Conservation (phyloP, 257 asterid genomes). For the Rubia yunnanensis region DNA sequence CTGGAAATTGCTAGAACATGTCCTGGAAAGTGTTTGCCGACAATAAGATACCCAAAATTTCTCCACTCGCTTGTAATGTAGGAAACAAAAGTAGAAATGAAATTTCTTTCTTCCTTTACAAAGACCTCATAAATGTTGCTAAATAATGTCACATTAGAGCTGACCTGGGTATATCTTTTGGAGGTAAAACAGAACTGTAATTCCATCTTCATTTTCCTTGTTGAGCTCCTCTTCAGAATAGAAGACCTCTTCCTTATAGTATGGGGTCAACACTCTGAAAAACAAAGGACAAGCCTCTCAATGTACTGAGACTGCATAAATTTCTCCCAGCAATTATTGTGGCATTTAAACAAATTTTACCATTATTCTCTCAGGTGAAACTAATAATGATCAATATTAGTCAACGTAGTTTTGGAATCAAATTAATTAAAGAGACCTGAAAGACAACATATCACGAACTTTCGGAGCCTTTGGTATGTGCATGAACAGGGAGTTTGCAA, state of each 20-base stretch:
- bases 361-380: slow-evolving; percentile 8
- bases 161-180: slow-evolving; percentile 93
- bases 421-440: slow-evolving; percentile 55
- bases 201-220: slow-evolving; percentile 92
- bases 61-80: slow-evolving; percentile 69
- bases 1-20: too few species aligned
- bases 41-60: slow-evolving; percentile 60
- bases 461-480: slow-evolving; percentile 90
- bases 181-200: slow-evolving; percentile 78
- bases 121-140: neutral
- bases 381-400: slow-evolving; percentile 14
- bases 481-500: slow-evolving; percentile 94
- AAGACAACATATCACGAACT: slow-evolving; percentile 95
- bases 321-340: too few species aligned
- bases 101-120: neutral
- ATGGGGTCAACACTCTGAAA: slow-evolving; percentile 89
- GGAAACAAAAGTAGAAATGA: slow-evolving; percentile 7
- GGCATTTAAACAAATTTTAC: neutral
- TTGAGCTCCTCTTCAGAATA: slow-evolving; percentile 88
- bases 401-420: neutral
- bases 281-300: slow-evolving; percentile 9
- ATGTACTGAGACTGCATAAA: too few species aligned
- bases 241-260: slow-evolving; percentile 78
- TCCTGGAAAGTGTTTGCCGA: too few species aligned
- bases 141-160: slow-evolving; percentile 14